Percentiles rank a stretch among this genome's conserved stretches.
phyloP scores from a whole-genome alignment of 1,284 basidiomycete genomes.

The Sanghuangporus sanghuang region DNA sequence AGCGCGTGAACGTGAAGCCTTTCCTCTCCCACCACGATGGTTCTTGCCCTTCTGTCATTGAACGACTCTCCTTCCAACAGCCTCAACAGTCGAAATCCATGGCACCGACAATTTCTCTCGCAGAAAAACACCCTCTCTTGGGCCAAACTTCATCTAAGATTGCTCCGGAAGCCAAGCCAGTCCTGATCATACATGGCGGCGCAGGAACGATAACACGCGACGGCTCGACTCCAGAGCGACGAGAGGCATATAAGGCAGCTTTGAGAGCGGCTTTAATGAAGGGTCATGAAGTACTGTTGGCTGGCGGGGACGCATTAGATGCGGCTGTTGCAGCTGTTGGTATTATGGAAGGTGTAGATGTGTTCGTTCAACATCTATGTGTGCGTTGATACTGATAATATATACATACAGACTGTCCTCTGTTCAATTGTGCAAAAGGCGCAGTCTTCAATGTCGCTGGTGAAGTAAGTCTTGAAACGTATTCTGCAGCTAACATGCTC shows the following conservation, averaged over 20 bases:
- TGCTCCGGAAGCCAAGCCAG: slow-evolving; percentile 26
- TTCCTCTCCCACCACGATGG: background rate
- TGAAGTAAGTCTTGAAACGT: slow-evolving; percentile 42
- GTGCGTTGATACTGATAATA: background rate
- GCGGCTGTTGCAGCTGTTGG: slow-evolving; percentile 74
- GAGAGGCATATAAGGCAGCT: slow-evolving; percentile 50
- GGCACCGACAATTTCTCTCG: background rate
- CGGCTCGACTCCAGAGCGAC: slow-evolving; percentile 59
- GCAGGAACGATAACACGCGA: slow-evolving; percentile 60
- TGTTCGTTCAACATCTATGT: background rate
- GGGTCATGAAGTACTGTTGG: slow-evolving; percentile 57
- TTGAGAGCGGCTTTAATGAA: slow-evolving; percentile 51
- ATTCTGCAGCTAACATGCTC: background rate
- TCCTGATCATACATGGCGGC: slow-evolving; percentile 76
- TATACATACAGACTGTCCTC: slow-evolving; percentile 51
- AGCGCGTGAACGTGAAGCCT: background rate
- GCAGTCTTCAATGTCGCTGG: slow-evolving; percentile 77
- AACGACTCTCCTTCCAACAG: background rate
- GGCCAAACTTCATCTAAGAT: slow-evolving; percentile 21
- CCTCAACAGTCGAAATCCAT: background rate
- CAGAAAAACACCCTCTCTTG: slow-evolving; percentile 15
- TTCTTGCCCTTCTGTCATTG: background rate
- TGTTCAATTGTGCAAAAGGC: slow-evolving; percentile 77
- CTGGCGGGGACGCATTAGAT: slow-evolving; percentile 76
- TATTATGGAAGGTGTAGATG: slow-evolving; percentile 59